A percentile compares a stretch with the other conserved stretches of the same genome.
Evolutionary conservation across 2,329 filamentous ascomycete species (phyloP).

Genomic region (Mariannaea elegans): DNA sequence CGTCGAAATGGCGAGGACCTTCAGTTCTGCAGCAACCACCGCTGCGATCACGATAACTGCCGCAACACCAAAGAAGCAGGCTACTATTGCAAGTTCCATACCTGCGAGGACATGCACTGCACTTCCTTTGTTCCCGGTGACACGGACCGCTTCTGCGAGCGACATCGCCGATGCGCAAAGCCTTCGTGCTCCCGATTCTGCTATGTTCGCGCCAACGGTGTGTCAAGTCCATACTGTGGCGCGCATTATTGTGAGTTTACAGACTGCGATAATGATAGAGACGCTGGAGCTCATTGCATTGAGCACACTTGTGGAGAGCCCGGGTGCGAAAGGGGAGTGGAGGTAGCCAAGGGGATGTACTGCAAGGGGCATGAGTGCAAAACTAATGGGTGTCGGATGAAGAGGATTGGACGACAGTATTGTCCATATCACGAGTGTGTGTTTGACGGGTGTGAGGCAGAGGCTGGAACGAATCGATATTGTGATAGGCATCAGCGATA

Average conservation of each 20-base stretch:
- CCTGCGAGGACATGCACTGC: conserved; percentile 39
- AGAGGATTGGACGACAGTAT: conserved; percentile 29
- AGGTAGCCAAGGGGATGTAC: conserved; percentile 14
- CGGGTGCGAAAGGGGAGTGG: conserved; percentile 34
- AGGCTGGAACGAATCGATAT: conserved; percentile 30
- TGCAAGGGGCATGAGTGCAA: conserved; percentile 42
- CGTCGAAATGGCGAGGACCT: conserved; percentile 31
- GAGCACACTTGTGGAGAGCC: conserved; percentile 40
- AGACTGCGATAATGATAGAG: conserved; percentile 39
- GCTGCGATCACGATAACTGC: conserved; percentile 39
- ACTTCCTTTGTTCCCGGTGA: conserved; percentile 32
- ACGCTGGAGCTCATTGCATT: conserved; percentile 32
- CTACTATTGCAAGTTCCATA: conserved; percentile 39
- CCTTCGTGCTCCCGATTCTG: conserved; percentile 37
- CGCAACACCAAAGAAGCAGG: conserved; percentile 25
- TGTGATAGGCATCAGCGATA: conserved; percentile 35
- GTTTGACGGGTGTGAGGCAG: conserved; percentile 35
- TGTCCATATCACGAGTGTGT: conserved; percentile 42
- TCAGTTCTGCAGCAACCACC: conserved; percentile 41
- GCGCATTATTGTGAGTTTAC: conserved; percentile 41
- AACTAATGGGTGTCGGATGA: conserved; percentile 32
- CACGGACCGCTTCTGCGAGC: conserved; percentile 39
- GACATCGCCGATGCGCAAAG: conserved; percentile 39
- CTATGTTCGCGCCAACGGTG: conserved; percentile 38
- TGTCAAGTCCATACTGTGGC: conserved; percentile 38